Base-by-base conservation (phyloP, 1,284 basidiomycete genomes). In the Porodaedalea pini region DNA sequence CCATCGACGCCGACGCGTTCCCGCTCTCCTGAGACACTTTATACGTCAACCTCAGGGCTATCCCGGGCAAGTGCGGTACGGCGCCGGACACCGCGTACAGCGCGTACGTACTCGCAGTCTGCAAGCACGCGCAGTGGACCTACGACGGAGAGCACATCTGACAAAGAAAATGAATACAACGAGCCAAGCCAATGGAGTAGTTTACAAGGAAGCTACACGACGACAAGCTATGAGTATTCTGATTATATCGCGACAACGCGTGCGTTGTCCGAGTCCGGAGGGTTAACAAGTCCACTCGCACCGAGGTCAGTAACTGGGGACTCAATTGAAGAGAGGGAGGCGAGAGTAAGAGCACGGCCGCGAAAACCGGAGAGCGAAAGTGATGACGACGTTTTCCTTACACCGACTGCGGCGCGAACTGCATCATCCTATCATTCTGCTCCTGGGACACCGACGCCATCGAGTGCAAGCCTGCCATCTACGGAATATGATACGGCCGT, bases 31-130 rank as follows among this genome's bases (percentile, higher is more conserved):
- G 50, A 58, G 29, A 51, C 56, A 3, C 25, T 53, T 13, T 52
- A 39, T n/a, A 57, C 59, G 8, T 27, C 53, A 23, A 52, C 51
- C 4, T 43, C 62, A 7, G 56, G 70, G 1, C 64, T 90, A 19
- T 80, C 82, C 6, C 76, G 86, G 23, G 78, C 81, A 1, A 70
- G 80, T 6, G 86, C 78, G 37, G 75, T 88, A 5, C 71, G 83
- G 49, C 73, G 86, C 53, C 73, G 82, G 31, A 71, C 71, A 3
- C 75, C 78, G 3, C 71, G 77, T 13, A 68, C 73, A 19, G 71
- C 69, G 3, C 65, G 71, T 25, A 69, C 73, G 13, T 67, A 70
- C 48, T 75, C 78, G 76, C 78, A 47, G 8, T 51, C 48, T 43
- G 48, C n/a, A 2, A 57, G 49, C 19, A 36, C 13, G 2, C 51